Evolutionary conservation across 2,329 filamentous ascomycete species (phyloP), one percentile per base, ranked within the genome.

Genomic region (Pseudocercospora eumusae): DNA sequence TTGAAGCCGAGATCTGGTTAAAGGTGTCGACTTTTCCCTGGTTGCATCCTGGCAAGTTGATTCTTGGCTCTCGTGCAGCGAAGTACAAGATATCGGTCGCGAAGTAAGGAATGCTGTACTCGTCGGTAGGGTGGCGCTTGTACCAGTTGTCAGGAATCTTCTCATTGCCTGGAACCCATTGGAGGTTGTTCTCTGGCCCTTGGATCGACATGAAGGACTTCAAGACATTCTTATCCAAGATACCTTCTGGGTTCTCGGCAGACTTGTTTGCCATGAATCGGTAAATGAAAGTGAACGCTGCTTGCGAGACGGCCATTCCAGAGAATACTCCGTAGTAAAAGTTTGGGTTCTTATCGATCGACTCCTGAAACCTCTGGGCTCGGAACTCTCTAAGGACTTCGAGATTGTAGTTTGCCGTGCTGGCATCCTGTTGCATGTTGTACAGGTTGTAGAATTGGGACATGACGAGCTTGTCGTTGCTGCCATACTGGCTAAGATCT

Each of bases 141-240:
- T 69, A 71, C 69, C 69, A 58, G 42, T 55, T 61, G 11, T 56
- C 60, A 4, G 55, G 27, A n/a, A 50, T 47, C 10, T 71, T 67
- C 65, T 79, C 77, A 21, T 73, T 62, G 42, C 75, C 76, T 3
- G 57, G 63, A 5, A 66, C 68, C 65, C 73, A 73, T 13, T 31
- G 59, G 5, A 56, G 54, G 25, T 67, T 68, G 25, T 69, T 68
- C 10, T 71, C 68, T 1, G 68, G 61, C 23, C 71, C 73, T 5
- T 62, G 68, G 21, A 78, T 69, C 40, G 72, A 69, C 52, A 71
- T 72, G 67, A 76, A 77, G 10, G 71, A 71, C 59, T 74, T 75
- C 6, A 78, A 63, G 1, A 72, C 68, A 15, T 74, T 64, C 44
- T 70, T 67, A 47, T 71, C 68, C 15, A 76, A 66, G 18, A 64